Base-by-base conservation (phyloP, 2,329 filamentous ascomycete genomes). In the Atkinsonella hypoxylon region DNA sequence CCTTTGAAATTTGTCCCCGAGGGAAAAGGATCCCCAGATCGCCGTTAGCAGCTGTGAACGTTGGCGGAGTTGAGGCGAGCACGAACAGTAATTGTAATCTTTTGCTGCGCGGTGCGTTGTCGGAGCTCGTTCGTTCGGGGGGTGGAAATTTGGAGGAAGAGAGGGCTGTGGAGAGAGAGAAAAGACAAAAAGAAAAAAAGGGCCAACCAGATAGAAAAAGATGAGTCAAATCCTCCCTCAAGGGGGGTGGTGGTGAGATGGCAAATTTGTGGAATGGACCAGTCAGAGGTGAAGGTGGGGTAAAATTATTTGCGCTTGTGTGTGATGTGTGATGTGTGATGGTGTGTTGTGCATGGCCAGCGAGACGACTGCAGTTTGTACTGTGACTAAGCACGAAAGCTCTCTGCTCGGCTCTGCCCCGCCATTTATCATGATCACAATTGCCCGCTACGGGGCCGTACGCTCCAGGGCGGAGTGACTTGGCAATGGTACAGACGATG, bases 231-330 rank as follows among this genome's bases (percentile, higher is more conserved):
- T 9, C n/a, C 11, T n/a, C n/a, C n/a, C n/a, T n/a, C n/a, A n/a
- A n/a, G n/a, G 31, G 40, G 53, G 26, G 38, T 34, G 36, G 50
- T 48, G 50, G 47, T 45, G 17, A 48, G 40, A 30, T 49, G 53
- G 47, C 42, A 50, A 50, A 43, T 40, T 43, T 32, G 42, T 42
- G 52, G 38, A 49, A 44, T 39, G 17, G 51, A 32, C 50, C 53
- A 53, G 53, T 53, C 48, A 51, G 40, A 50, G 45, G 31, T 43
- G 47, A 47, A 44, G 51, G 51, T 47, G 53, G 51, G 51, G 53
- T 49, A 55, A 55, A 55, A 49, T 51, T 51, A 44, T 50, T 52
- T 47, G 45, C 45, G 49, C 40, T 36, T 13, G 49, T 50, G 31
- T 42, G 15, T 45, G n/a, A n/a, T n/a, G n/a, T 44, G 38, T 44